These are phyloP conservation scores for Xerocomellus dryophilus DNA, from an alignment of 768 basidiomycete genomes.

Conservation along the genomic window DNA sequence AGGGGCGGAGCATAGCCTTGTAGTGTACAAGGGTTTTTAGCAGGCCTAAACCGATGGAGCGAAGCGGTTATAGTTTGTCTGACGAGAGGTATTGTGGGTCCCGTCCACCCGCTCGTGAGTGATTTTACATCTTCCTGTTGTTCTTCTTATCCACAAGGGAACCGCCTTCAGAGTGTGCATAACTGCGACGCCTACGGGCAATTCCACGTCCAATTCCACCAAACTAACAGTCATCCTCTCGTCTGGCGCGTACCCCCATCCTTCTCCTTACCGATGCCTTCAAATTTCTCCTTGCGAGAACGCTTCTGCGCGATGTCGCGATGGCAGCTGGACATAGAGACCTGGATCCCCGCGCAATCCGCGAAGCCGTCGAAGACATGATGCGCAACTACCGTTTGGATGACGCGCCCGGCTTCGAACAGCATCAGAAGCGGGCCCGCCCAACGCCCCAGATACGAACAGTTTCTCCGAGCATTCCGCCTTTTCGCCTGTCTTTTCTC, in stretches of 20 bases:
- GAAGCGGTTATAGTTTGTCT: conserved; percentile 8
- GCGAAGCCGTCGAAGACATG: conserved; percentile 23
- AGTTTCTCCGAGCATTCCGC: conserved; percentile 16
- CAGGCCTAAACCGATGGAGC: conserved; percentile 4
- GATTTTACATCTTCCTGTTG: neutral
- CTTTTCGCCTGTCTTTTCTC: conserved; percentile 23
- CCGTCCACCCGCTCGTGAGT: neutral
- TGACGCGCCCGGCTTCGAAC: conserved; percentile 18
- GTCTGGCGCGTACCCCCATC: conserved; percentile 5
- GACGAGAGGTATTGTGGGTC: conserved; percentile 21
- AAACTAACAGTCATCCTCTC: neutral
- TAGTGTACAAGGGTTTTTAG: conserved; percentile 18
- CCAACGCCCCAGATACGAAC: conserved; percentile 4
- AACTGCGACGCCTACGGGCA: conserved; percentile 1
- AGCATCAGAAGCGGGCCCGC: neutral
- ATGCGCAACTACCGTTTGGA: conserved; percentile 21
- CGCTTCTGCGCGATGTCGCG: conserved; percentile 26
- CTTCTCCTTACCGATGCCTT: conserved; percentile 10
- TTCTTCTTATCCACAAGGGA: neutral
- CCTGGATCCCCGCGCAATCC: conserved; percentile 12
- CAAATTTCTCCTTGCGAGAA: conserved; percentile 13
- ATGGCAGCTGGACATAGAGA: conserved; percentile 4
- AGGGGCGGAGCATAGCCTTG: conserved; percentile 4
- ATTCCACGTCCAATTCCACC: neutral
- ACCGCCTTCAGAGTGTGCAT: neutral